A percentile compares a stretch with the other conserved stretches of the same genome.
Conservation (phyloP, 2,329 filamentous ascomycete species). For the Pseudocercospora fuligena region DNA sequence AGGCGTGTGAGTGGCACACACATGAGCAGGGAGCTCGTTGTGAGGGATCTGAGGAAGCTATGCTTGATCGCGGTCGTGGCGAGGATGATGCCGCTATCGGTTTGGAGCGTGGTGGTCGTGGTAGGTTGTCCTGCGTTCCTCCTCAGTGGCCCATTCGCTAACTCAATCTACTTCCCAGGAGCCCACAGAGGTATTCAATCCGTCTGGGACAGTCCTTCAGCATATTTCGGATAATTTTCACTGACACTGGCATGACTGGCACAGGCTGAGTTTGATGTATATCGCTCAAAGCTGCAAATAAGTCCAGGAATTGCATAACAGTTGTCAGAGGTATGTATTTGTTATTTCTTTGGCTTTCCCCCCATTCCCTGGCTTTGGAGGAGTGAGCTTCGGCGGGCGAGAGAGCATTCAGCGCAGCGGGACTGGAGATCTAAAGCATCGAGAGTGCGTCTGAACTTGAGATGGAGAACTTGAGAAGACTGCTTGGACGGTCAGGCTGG, state of each 20-base stretch:
- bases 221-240: background rate
- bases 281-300: background rate
- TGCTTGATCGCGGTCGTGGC: conserved; percentile 8
- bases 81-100: background rate
- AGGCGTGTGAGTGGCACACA: conserved; percentile 23
- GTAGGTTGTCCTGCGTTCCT: background rate
- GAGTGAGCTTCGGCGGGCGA: background rate
- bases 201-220: background rate
- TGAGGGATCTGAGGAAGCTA: conserved; percentile 11
- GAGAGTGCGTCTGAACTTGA: background rate
- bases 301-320: background rate
- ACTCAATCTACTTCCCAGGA: background rate
- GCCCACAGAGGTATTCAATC: conserved; percentile 6
- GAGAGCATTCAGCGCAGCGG: background rate
- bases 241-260: conserved; percentile 6
- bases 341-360: background rate
- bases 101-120: conserved; percentile 6
- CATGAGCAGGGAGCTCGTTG: conserved; percentile 18
- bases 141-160: background rate
- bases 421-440: background rate
- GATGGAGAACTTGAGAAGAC: background rate
- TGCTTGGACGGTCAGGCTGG: background rate
- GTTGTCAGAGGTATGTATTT: conserved; percentile 3
- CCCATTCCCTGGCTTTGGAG: background rate
- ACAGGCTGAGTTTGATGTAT: background rate